phyloP scores from a whole-genome alignment of 163 green algal species.

The Trebouxia gelatinosa region DNA sequence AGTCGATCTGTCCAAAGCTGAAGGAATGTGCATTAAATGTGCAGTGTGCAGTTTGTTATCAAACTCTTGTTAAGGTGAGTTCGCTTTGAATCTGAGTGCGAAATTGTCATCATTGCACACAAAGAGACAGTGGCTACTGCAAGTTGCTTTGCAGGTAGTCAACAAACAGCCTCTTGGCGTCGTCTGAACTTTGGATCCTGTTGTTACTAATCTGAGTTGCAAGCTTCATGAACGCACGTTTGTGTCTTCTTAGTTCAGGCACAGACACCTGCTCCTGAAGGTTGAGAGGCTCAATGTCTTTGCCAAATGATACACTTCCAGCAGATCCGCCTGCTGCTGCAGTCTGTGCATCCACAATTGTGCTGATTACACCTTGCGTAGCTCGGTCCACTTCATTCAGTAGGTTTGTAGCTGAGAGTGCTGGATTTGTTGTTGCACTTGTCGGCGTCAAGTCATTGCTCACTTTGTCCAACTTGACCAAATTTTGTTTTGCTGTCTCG shows the following conservation, averaged over 20 bases:
- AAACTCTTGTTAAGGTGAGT: no score
- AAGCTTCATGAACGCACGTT: slow-evolving; percentile 83
- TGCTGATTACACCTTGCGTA: slow-evolving; percentile 61
- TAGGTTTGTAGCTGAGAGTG: slow-evolving; percentile 79
- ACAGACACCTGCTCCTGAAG: slow-evolving; percentile 48
- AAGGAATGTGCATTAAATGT: no score
- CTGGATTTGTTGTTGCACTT: slow-evolving; percentile 59
- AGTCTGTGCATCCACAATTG: slow-evolving; percentile 41
- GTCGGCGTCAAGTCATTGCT: slow-evolving; percentile 53
- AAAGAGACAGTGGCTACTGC: no score
- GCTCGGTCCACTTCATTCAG: slow-evolving; percentile 85
- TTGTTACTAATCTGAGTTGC: slow-evolving; percentile 71
- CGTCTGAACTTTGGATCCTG: slow-evolving; percentile 49
- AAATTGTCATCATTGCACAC: no score
- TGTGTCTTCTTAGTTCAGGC: slow-evolving; percentile 81
- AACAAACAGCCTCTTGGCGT: slow-evolving; percentile 76
- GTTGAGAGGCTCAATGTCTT: slow-evolving; percentile 31
- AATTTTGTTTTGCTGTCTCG: background rate
- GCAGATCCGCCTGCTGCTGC: slow-evolving; percentile 52
- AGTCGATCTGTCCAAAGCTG: no score
- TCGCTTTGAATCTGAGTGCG: no score
- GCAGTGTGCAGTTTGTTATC: no score
- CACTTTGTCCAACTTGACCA: background rate
- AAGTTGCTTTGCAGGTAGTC: slow-evolving; percentile 67
- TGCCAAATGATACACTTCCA: slow-evolving; percentile 35